Percentiles rank a stretch among this genome's conserved stretches.
Conservation (phyloP, 257 asterid species). For the Schizonepeta tenuifolia region DNA sequence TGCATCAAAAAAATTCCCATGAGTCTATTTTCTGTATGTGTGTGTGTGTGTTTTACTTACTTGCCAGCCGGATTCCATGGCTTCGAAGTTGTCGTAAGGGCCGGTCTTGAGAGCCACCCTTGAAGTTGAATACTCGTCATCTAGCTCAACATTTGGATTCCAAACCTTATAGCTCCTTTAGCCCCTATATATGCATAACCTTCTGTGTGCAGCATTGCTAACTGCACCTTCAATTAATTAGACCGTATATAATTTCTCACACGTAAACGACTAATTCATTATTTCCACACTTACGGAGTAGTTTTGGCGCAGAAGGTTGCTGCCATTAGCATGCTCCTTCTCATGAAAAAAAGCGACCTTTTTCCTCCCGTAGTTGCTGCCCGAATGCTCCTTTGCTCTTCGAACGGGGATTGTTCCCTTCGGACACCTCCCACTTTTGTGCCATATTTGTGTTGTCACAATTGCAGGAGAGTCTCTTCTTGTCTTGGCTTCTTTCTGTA, state of each 20-base stretch:
- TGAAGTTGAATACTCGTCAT: constrained; percentile 68
- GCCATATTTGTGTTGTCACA: constrained; percentile 58
- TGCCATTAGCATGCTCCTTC: constrained; percentile 25
- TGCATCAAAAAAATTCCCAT: neutral
- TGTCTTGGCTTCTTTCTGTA: constrained; percentile 10
- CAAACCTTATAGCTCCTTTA: constrained; percentile 64
- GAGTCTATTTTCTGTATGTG: neutral
- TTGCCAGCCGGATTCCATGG: constrained; percentile 72
- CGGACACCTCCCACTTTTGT: constrained; percentile 67
- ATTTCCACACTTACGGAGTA: constrained; percentile 52
- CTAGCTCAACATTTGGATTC: constrained; percentile 60
- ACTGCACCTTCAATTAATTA: constrained; percentile 32
- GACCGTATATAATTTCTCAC: neutral
- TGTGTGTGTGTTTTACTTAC: constrained; percentile 42
- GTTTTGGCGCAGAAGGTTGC: constrained; percentile 44
- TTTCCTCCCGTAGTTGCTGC: neutral
- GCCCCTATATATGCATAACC: constrained; percentile 68
- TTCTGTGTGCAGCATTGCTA: constrained; percentile 54
- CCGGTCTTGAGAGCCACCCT: constrained; percentile 58
- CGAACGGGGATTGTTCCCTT: constrained; percentile 69
- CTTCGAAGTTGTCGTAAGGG: constrained; percentile 41
- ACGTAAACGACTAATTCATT: neutral
- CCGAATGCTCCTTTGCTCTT: constrained; percentile 27
- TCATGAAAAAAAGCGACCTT: constrained; percentile 21
- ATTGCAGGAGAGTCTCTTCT: neutral